Evolutionary conservation across 257 asterid species (phyloP).

Genomic region (Solanum gracilifrons): DNA sequence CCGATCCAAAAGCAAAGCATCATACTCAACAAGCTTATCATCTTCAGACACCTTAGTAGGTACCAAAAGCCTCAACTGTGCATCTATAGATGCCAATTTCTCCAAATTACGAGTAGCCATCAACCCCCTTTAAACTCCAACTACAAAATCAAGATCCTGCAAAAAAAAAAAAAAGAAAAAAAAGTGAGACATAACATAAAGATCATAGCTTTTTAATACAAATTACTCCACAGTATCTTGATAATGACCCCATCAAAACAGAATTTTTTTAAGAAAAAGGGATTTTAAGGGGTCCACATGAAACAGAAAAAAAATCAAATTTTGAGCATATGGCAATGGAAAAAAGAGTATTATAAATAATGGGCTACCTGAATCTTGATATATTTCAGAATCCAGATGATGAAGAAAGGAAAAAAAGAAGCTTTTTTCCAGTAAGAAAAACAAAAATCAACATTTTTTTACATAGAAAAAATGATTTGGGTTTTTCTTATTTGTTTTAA

Average conservation of each 20-base stretch:
- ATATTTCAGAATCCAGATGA: neutral
- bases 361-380: neutral
- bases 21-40: slow-evolving; percentile 47
- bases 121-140: neutral
- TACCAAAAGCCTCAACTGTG: slow-evolving; percentile 34
- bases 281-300: neutral
- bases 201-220: slow-evolving; percentile 1
- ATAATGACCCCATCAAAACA: slow-evolving; percentile 3
- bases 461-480: neutral
- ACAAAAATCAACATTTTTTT: neutral
- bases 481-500: neutral
- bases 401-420: neutral
- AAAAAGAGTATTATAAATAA: neutral
- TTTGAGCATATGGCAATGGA: neutral
- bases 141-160: slow-evolving; percentile 5
- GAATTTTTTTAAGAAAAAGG: neutral
- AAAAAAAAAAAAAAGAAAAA: neutral
- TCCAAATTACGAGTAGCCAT: slow-evolving; percentile 29
- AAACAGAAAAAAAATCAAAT: neutral
- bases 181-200: neutral
- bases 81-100: slow-evolving; percentile 44
- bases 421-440: neutral
- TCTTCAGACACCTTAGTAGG: slow-evolving; percentile 38
- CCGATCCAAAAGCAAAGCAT: slow-evolving; percentile 40
- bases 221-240: slow-evolving; percentile 4